These are phyloP conservation scores for Sarocladiaceae sp. DNA, from an alignment of 2,329 filamentous ascomycete species.

Conservation along the genomic window DNA sequence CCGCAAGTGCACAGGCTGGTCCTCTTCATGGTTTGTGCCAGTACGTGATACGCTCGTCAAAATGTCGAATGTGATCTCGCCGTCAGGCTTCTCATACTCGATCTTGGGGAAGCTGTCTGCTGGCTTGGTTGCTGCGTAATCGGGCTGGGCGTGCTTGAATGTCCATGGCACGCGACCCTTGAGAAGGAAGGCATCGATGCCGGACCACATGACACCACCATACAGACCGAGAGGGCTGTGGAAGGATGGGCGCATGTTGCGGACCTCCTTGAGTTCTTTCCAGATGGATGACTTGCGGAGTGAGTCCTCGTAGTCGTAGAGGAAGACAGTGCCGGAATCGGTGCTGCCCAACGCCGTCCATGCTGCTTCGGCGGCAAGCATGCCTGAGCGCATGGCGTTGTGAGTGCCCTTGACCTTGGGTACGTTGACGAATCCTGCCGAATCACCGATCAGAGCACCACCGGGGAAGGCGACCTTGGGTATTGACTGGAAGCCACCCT, in stretches of 20 bases:
- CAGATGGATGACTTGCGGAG: conserved; percentile 85
- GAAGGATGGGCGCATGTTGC: conserved; percentile 97
- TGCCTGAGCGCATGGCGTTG: conserved; percentile 95
- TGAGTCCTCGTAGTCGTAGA: conserved; percentile 90
- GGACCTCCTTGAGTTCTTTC: conserved; percentile 90
- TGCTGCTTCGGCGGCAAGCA: conserved; percentile 90
- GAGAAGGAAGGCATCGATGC: conserved; percentile 82
- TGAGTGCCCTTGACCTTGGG: conserved; percentile 99
- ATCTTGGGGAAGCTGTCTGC: conserved; percentile 83
- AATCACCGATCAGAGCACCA: conserved; percentile 92
- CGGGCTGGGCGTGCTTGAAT: conserved; percentile 74
- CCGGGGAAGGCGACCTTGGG: conserved; percentile 96
- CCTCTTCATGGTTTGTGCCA: conserved; percentile 97
- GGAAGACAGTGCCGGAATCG: conserved; percentile 71
- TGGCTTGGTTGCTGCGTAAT: conserved; percentile 73
- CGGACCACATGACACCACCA: conserved; percentile 89
- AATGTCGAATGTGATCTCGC: conserved; percentile 92
- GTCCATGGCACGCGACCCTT: conserved; percentile 90
- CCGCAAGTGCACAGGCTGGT: conserved; percentile 93
- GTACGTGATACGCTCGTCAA: conserved; percentile 92
- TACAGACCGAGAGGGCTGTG: conserved; percentile 81
- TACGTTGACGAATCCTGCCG: conserved; percentile 93
- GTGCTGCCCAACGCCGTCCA: conserved; percentile 63
- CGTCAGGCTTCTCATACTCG: conserved; percentile 94
- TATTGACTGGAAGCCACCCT: conserved; percentile 96